Percentiles rank a stretch among this genome's conserved stretches.
Conservation (phyloP, 768 basidiomycete genomes). For the Amanita inopinata region DNA sequence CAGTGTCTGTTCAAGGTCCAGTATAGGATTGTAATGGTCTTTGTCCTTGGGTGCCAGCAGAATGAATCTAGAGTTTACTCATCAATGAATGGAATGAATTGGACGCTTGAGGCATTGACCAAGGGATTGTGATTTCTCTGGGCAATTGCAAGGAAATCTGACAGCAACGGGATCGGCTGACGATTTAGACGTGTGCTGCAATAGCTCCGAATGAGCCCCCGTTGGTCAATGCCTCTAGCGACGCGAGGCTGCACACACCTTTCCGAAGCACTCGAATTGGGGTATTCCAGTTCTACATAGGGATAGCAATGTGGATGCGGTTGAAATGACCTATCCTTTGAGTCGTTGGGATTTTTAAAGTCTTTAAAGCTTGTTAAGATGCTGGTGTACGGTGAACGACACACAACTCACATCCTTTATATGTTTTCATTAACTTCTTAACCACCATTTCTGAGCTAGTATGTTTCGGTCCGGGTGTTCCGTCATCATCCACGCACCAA, state of each 20-base stretch:
- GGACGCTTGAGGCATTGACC: conserved; percentile 10
- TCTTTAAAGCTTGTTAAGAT: conserved; percentile 30
- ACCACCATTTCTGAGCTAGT: conserved; percentile 62
- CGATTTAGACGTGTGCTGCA: conserved; percentile 4
- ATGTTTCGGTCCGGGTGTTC: conserved; percentile 39
- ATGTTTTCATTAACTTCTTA: conserved; percentile 48
- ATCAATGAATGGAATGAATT: not conserved
- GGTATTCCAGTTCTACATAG: conserved; percentile 68
- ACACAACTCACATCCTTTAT: conserved; percentile 54
- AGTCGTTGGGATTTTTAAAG: conserved; percentile 60
- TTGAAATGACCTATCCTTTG: conserved; percentile 53
- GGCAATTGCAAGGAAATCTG: conserved; percentile 3
- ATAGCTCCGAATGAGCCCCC: conserved; percentile 8
- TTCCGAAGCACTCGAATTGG: conserved; percentile 60
- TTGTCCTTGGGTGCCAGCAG: conserved; percentile 75
- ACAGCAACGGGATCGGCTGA: conserved; percentile 1
- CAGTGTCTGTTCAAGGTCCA: conserved; percentile 64
- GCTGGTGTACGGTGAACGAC: not conserved
- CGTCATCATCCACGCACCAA: conserved; percentile 45
- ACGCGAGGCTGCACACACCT: conserved; percentile 31
- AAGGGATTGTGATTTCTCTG: conserved; percentile 5
- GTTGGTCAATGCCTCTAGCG: conserved; percentile 8
- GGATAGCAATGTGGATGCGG: conserved; percentile 54
- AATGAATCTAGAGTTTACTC: conserved; percentile 42
- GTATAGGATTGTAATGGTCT: conserved; percentile 81